phyloP scores from a whole-genome alignment of 1,284 basidiomycete genomes.

The Moesziomyces aphidis region DNA sequence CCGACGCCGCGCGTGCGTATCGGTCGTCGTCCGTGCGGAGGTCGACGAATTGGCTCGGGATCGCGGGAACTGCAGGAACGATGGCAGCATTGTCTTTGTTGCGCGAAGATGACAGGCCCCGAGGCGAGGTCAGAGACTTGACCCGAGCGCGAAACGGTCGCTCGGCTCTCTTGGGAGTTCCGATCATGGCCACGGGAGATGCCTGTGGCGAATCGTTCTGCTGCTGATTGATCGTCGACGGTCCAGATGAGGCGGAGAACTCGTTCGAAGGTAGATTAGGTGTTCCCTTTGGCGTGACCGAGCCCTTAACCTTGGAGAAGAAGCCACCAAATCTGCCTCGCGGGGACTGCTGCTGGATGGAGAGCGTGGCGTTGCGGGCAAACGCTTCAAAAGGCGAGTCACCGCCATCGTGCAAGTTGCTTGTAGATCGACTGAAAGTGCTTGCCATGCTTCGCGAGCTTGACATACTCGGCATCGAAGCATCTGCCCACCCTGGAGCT shows the following conservation, averaged over 20 bases:
- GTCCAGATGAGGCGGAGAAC: neutral
- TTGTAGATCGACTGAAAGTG: slow-evolving; percentile 34
- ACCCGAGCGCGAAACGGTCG: slow-evolving; percentile 20
- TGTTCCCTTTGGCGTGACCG: slow-evolving; percentile 18
- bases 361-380: neutral
- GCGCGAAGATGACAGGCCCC: slow-evolving; percentile 19
- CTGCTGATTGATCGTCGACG: slow-evolving; percentile 2
- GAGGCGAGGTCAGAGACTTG: slow-evolving; percentile 34
- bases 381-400: slow-evolving; percentile 6
- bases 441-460: slow-evolving; percentile 28
- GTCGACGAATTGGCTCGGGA: slow-evolving; percentile 10
- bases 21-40: neutral
- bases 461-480: slow-evolving; percentile 8
- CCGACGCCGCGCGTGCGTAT: neutral
- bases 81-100: slow-evolving; percentile 12
- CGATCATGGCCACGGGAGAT: neutral
- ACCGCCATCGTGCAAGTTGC: slow-evolving; percentile 13
- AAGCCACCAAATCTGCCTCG: slow-evolving; percentile 28
- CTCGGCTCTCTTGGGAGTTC: slow-evolving; percentile 11
- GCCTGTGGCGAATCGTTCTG: slow-evolving; percentile 1
- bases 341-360: slow-evolving; percentile 9
- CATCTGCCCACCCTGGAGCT: slow-evolving; percentile 6
- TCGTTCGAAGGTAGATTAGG: slow-evolving; percentile 9
- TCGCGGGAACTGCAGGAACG: slow-evolving; percentile 22
- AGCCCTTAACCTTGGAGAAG: slow-evolving; percentile 26